A percentile compares a stretch with the other conserved stretches of the same genome.
Evolutionary conservation across 1,139 yeast genomes (phyloP).

Genomic region (Nakaseomyces bracarensis): DNA sequence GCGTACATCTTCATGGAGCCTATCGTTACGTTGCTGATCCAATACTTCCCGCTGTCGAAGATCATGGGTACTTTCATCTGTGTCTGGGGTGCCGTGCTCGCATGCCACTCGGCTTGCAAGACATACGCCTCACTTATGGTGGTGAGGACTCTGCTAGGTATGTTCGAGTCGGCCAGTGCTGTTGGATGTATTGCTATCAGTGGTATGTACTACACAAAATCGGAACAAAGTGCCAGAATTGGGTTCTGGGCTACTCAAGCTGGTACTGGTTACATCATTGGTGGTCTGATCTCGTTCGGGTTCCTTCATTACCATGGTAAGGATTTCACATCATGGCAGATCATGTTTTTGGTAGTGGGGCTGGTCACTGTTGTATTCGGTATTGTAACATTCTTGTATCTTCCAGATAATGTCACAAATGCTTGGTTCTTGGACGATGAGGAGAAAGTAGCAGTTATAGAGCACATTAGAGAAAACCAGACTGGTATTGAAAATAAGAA

Average conservation of each 20-base stretch:
- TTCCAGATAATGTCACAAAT: slow-evolving; percentile 48
- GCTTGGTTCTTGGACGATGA: slow-evolving; percentile 45
- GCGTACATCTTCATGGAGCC: slow-evolving; percentile 49
- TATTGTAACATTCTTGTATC: slow-evolving; percentile 35
- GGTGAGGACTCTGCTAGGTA: slow-evolving; percentile 46
- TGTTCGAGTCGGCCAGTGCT: slow-evolving; percentile 47
- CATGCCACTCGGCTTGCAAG: slow-evolving; percentile 44
- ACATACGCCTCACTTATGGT: slow-evolving; percentile 44
- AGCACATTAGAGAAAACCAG: slow-evolving; percentile 43
- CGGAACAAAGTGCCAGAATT: slow-evolving; percentile 47
- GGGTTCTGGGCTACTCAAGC: slow-evolving; percentile 39
- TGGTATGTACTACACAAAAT: slow-evolving; percentile 45
- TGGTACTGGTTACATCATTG: slow-evolving; percentile 48
- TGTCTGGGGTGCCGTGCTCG: slow-evolving; percentile 45
- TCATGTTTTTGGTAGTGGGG: slow-evolving; percentile 45
- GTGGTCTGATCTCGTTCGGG: slow-evolving; percentile 49
- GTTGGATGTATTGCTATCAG: slow-evolving; percentile 55
- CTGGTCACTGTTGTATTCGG: slow-evolving; percentile 45
- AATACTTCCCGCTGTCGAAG: slow-evolving; percentile 48
- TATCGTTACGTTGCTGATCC: slow-evolving; percentile 44
- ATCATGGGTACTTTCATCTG: slow-evolving; percentile 39
- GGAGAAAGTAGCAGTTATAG: slow-evolving; percentile 45
- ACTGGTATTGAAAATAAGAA: slow-evolving; percentile 50
- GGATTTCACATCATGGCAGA: slow-evolving; percentile 39
- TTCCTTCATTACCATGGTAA: slow-evolving; percentile 34